Evolutionary conservation across 768 basidiomycete species (phyloP), one percentile per base, ranked within the genome.

Genomic region (Mrakia frigida): DNA sequence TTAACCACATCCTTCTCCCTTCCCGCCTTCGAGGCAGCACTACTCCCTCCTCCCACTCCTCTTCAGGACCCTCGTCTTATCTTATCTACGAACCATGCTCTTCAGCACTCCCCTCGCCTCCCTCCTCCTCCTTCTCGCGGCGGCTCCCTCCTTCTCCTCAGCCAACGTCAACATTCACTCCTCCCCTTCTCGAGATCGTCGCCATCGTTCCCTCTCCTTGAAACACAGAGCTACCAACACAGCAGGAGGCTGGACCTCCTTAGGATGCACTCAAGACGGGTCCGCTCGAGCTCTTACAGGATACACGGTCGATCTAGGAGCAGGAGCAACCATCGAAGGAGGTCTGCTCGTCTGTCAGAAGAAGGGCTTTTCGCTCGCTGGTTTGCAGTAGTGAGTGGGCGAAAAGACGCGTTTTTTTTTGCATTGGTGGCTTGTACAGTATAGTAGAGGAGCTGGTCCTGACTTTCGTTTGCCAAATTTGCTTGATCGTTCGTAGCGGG

Each of bases 241-340:
- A 31, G 33, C 35, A 3, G 65, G 65, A 68, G 65, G 65, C 39
- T 68, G 65, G 65, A 43, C 65, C 65, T 68, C 65, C 25, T 35
- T 68, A 18, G 65, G 65, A 68, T 68, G 65, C 65, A 68, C 65
- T 16, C 35, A 68, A 21, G 65, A 68, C 39, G 65, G 35, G 9
- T 25, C 65, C 6, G 25, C 65, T 39, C 6, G 65, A 39, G 65
- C 65, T 18, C 65, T 68, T 21, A 37, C 65, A 41, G 35, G 39
- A 0, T 68, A 23, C n/a, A 25, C 37, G 35, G 23, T 25, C 7
- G 65, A 68, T 37, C 65, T 68, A 6, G 39, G 39, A 16, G 31
- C 39, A 5, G 6, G 21, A 39, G 65, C 65, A n/a, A 68, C 65
- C 21, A n/a, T 41, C 65, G 35, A 68, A 37, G 65, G 18, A 0